Evolutionary conservation across 768 basidiomycete species (phyloP), one percentile per base, ranked within the genome.

Genomic region (Chiua virens): DNA sequence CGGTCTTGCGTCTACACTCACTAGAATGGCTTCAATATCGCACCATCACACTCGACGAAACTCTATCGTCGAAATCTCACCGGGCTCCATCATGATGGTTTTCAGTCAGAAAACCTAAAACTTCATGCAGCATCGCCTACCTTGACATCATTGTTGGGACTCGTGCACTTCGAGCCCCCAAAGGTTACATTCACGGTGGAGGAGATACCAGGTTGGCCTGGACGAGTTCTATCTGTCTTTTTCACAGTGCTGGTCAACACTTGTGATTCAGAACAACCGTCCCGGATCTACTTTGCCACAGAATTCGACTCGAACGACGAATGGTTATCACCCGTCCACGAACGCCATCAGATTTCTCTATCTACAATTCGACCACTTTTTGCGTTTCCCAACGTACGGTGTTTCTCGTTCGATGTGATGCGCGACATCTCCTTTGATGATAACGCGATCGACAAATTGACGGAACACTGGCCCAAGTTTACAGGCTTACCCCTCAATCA

Each of bases 161-260:
- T 23, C 6, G 53, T 66, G 56, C 50, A 17, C 11, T 41, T 65
- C 45, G 44, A 45, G 10, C 61, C 64, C 15, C 35, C 8, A 8
- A 20, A 8, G 15, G 45, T 65, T 40, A 42, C 54, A 13, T 65
- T 64, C 22, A 45, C 53, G 28, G 53, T 64, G 43, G 36, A 22
- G 22, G 39, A 1, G 1, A 30, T 38, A 1, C 59, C 64, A n/a
- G n/a, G n/a, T n/a, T 2, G 52, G 50, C 23, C 18, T 47, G n/a
- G 61, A 65, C 21, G 64, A 44, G 39, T 38, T 65, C 9, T 58
- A 51, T 23, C 42, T 60, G 5, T n/a, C n/a, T 65, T 66, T 30
- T 65, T 60, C 39, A 47, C 60, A 27, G 47, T 58, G 20, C 42
- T 65, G 13, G 43, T 37, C 22, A 41, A 27, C n/a, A 52, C 58